These are phyloP conservation scores for Chrysanthemum lavandulifolium DNA, from an alignment of 129 eudicot species.

Conservation along the genomic window DNA sequence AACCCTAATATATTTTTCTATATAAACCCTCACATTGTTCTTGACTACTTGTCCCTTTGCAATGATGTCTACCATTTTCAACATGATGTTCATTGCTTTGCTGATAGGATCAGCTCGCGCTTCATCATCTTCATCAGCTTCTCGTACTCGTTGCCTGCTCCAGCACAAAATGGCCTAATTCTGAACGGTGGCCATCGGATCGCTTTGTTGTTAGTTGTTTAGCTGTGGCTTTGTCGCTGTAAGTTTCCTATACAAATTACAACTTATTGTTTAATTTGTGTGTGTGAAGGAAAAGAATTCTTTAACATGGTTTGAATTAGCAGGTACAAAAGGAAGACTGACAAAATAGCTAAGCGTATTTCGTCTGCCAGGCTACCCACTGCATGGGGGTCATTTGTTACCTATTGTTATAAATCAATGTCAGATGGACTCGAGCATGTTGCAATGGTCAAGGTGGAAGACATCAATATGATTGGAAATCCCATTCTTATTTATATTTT, in stretches of 20 bases:
- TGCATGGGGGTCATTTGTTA: constrained; percentile 82
- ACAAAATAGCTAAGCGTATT: constrained; percentile 66
- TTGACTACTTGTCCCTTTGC: not conserved
- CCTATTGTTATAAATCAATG: constrained; percentile 68
- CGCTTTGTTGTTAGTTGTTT: not conserved
- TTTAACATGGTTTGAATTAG: constrained; percentile 11
- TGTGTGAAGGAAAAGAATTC: not conserved
- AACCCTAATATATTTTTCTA: not conserved
- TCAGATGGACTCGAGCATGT: constrained; percentile 87
- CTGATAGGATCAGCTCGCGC: not conserved
- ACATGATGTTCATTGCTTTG: not conserved
- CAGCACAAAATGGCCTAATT: not conserved
- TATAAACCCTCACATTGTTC: constrained; percentile 8
- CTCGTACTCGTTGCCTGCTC: too few species aligned
- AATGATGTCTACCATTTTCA: not conserved
- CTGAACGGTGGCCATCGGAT: not conserved
- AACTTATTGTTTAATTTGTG: not conserved
- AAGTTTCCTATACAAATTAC: not conserved
- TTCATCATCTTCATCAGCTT: not conserved
- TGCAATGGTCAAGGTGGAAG: constrained; percentile 83
- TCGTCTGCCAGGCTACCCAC: constrained; percentile 91
- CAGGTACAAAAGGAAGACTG: constrained; percentile 85
- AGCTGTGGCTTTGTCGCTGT: not conserved
- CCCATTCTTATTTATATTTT: too few species aligned
- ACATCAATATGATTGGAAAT: not conserved